These are phyloP conservation scores for Candida quercuum DNA, from an alignment of 805 yeast genomes.

Conservation along the genomic window DNA sequence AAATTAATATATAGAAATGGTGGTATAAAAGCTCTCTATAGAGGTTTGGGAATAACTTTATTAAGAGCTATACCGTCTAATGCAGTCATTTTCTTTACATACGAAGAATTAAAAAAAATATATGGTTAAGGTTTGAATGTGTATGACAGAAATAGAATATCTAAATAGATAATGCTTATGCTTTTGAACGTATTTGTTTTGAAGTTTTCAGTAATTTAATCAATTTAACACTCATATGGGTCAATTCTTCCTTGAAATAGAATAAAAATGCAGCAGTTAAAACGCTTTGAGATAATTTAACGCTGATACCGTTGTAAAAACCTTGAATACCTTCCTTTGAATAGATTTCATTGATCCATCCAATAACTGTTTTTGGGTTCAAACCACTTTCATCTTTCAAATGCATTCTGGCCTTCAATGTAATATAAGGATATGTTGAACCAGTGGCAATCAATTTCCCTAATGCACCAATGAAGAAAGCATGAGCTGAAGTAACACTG, in stretches of 20 bases:
- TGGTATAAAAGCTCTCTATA: constrained; percentile 71
- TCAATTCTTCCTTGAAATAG: constrained; percentile 84
- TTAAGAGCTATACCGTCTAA: constrained; percentile 84
- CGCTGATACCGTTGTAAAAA: constrained; percentile 74
- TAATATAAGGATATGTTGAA: constrained; percentile 86
- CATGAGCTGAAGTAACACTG: constrained; percentile 65
- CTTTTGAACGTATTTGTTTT: constrained; percentile 1
- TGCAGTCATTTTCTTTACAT: constrained; percentile 77
- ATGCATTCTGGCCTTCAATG: constrained; percentile 86
- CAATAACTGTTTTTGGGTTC: constrained; percentile 33
- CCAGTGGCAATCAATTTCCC: constrained; percentile 89
- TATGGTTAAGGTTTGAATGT: constrained; percentile 14
- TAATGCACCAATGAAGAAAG: constrained; percentile 81
- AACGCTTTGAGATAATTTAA: constrained; percentile 80
- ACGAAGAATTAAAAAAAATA: constrained; percentile 53
- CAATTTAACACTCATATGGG: constrained; percentile 49
- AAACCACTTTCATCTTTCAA: constrained; percentile 38
- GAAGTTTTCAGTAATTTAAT: constrained; percentile 36
- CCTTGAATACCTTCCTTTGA: constrained; percentile 68
- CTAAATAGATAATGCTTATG: background rate
- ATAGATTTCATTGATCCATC: constrained; percentile 53
- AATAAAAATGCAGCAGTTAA: constrained; percentile 86
- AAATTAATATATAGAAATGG: constrained; percentile 37
- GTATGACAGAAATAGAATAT: too few relatives aligned
- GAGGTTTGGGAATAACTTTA: constrained; percentile 81